Percentiles rank a stretch among this genome's conserved stretches.
These are phyloP conservation scores for Dactylellina leptospora DNA, from an alignment of 2,329 filamentous ascomycete genomes.

Conservation along the genomic window DNA sequence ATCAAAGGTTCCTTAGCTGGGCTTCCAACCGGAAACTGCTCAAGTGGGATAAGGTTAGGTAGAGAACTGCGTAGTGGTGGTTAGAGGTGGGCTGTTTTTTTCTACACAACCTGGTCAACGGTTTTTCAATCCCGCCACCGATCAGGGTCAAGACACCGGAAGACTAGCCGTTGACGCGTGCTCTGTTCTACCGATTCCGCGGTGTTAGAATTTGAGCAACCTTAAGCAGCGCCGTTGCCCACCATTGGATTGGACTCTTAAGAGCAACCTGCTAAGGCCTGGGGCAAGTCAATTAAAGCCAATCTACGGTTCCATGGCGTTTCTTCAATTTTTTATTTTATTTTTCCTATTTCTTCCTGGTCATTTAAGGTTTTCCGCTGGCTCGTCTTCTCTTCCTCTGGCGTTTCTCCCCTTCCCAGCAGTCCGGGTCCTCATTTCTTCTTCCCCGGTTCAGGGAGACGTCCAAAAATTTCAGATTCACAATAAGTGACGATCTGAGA, in stretches of 20 bases:
- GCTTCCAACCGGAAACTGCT: constrained; percentile 40
- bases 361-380: too few relatives aligned
- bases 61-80: constrained; percentile 8
- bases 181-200: constrained; percentile 54
- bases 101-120: constrained; percentile 47
- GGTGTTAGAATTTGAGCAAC: constrained; percentile 42
- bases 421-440: constrained; percentile 48
- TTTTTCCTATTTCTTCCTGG: neutral
- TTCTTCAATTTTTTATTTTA: constrained; percentile 6
- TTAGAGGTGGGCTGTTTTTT: constrained; percentile 34
- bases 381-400: too few relatives aligned
- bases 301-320: constrained; percentile 50
- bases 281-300: constrained; percentile 44
- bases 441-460: constrained; percentile 51
- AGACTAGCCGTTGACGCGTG: constrained; percentile 54
- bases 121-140: constrained; percentile 51
- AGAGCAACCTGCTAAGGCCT: constrained; percentile 32
- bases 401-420: constrained; percentile 38
- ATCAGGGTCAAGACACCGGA: constrained; percentile 52
- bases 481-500: constrained; percentile 51
- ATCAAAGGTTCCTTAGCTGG: constrained; percentile 42
- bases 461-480: constrained; percentile 28
- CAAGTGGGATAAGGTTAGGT: constrained; percentile 44
- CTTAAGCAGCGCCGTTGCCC: constrained; percentile 34
- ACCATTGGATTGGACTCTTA: constrained; percentile 46